Percentiles rank a stretch among this genome's conserved stretches.
Conservation (phyloP, 495 filamentous ascomycete species). For the Talaromyces liani region DNA sequence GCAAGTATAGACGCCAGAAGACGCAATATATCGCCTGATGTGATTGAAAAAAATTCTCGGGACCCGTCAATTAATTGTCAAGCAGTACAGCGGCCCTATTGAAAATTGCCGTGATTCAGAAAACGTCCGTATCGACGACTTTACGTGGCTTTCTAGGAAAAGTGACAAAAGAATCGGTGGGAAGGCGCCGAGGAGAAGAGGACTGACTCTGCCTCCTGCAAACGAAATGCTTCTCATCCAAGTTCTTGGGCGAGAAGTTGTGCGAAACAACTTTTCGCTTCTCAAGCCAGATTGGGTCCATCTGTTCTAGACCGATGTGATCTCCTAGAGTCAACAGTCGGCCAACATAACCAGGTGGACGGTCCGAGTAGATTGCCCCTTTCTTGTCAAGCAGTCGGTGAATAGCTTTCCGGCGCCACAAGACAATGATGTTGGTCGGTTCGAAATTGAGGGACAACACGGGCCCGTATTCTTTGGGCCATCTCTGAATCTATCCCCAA, state of each 20-base stretch:
- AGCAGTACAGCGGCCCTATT: slow-evolving; percentile 35
- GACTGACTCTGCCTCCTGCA: slow-evolving; percentile 37
- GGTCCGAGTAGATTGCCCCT: slow-evolving; percentile 26
- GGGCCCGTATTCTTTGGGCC: slow-evolving; percentile 35
- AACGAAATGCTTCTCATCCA: slow-evolving; percentile 29
- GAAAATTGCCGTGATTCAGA: too few species aligned
- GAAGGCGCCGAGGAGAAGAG: too few species aligned
- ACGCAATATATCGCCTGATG: slow-evolving; percentile 9
- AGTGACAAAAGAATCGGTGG: too few species aligned
- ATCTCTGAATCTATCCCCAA: slow-evolving; percentile 26
- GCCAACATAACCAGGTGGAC: slow-evolving; percentile 18
- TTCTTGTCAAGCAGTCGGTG: slow-evolving; percentile 35
- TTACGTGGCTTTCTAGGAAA: too few species aligned
- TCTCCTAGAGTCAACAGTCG: slow-evolving; percentile 12
- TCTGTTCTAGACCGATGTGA: slow-evolving; percentile 41
- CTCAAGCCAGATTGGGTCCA: slow-evolving; percentile 30
- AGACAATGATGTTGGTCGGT: slow-evolving; percentile 23
- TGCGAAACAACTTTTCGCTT: slow-evolving; percentile 35
- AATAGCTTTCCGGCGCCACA: slow-evolving; percentile 23
- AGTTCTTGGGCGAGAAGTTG: slow-evolving; percentile 28
- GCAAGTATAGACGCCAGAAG: slow-evolving; percentile 2
- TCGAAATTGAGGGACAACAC: slow-evolving; percentile 35
- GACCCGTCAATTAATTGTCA: slow-evolving; percentile 5
- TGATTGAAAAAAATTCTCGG: slow-evolving; percentile 20
- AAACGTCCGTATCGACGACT: too few species aligned